These are phyloP conservation scores for Podospora fimiseda DNA, from an alignment of 495 filamentous ascomycete genomes.

Conservation along the genomic window DNA sequence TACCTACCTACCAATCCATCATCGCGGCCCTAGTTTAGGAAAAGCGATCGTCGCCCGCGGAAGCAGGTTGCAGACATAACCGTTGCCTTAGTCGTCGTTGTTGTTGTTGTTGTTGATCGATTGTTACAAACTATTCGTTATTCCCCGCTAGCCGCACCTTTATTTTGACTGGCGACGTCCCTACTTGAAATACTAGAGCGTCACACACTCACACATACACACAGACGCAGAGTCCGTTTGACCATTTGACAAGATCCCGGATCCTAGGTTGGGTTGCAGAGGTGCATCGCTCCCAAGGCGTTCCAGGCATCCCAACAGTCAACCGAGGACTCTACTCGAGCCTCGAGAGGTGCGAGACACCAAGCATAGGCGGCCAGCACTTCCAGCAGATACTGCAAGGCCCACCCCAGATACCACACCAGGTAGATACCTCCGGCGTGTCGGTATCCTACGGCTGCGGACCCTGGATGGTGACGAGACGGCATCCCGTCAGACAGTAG, in stretches of 20 bases:
- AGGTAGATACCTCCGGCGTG: not conserved
- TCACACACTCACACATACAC: not conserved
- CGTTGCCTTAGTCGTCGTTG: not conserved
- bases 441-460: not conserved
- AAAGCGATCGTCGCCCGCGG: not conserved
- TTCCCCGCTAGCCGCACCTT: not conserved
- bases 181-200: not conserved
- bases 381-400: constrained; percentile 13
- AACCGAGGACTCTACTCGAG: not conserved
- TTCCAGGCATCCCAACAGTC: not conserved
- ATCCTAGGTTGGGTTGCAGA: not conserved
- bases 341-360: constrained; percentile 4
- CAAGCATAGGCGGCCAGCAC: constrained; percentile 16
- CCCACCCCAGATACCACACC: constrained; percentile 15
- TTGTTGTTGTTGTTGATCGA: not conserved
- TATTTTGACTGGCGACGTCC: not conserved
- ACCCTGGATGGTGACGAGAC: not conserved
- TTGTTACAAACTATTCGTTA: no score
- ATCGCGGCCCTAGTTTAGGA: not conserved
- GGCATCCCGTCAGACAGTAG: not conserved
- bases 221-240: not conserved
- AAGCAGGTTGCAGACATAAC: not conserved
- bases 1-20: no score
- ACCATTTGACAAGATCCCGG: not conserved
- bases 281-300: not conserved